Evolutionary conservation across 257 asterid genomes (phyloP).

Genomic region (Rubia yunnanensis): DNA sequence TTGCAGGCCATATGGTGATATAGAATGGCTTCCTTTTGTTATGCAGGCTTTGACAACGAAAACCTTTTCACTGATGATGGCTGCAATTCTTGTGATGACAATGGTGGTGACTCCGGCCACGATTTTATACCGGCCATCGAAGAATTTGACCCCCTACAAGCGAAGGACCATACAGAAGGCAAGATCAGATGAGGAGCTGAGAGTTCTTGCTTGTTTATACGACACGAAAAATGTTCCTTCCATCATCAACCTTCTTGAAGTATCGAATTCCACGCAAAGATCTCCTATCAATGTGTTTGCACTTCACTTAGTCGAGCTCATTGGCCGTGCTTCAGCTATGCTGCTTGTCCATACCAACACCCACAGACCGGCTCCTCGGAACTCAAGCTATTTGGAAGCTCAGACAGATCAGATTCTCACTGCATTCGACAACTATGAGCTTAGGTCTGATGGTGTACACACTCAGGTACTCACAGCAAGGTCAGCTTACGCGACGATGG

Average conservation of each 20-base stretch:
- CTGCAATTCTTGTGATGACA: slow-evolving; percentile 58
- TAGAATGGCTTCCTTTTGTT: neutral
- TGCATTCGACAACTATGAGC: slow-evolving; percentile 72
- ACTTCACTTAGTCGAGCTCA: slow-evolving; percentile 72
- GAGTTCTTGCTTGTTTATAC: slow-evolving; percentile 65
- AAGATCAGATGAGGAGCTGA: slow-evolving; percentile 59
- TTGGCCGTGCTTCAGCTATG: slow-evolving; percentile 76
- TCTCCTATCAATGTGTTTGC: slow-evolving; percentile 56
- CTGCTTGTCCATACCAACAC: slow-evolving; percentile 47
- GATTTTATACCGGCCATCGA: slow-evolving; percentile 30
- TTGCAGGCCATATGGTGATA: too few species aligned
- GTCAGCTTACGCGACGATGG: slow-evolving; percentile 67
- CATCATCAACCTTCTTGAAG: slow-evolving; percentile 60
- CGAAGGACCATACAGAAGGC: slow-evolving; percentile 69
- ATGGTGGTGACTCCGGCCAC: slow-evolving; percentile 51
- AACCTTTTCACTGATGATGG: slow-evolving; percentile 58
- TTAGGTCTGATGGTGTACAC: slow-evolving; percentile 53
- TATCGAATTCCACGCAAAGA: slow-evolving; percentile 41
- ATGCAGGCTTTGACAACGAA: slow-evolving; percentile 52
- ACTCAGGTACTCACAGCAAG: slow-evolving; percentile 62
- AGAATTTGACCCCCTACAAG: slow-evolving; percentile 43
- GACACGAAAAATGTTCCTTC: slow-evolving; percentile 42
- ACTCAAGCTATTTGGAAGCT: slow-evolving; percentile 45
- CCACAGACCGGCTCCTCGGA: slow-evolving; percentile 44
- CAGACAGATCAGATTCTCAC: slow-evolving; percentile 63